Conservation (phyloP, 2,329 filamentous ascomycete genomes). For the Microcyclospora tardicrescens region DNA sequence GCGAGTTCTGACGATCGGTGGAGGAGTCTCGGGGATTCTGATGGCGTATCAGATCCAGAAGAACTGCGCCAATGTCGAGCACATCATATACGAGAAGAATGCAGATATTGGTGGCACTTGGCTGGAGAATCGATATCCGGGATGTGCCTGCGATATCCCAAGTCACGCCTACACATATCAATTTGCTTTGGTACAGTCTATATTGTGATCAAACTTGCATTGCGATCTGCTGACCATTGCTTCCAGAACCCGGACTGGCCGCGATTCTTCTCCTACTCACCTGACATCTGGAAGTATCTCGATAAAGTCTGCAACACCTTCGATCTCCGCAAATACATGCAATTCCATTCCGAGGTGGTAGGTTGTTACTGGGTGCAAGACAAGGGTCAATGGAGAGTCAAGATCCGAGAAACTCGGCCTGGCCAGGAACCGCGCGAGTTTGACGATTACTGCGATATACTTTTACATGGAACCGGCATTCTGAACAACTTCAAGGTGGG, state of each 20-base stretch:
- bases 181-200: conserved; percentile 25
- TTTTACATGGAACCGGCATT: conserved; percentile 33
- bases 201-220: no score
- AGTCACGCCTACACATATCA: conserved; percentile 33
- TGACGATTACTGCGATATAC: conserved; percentile 31
- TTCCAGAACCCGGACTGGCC: conserved; percentile 33
- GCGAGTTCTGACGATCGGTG: conserved; percentile 36
- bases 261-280: conserved; percentile 30
- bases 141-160: conserved; percentile 34
- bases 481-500: conserved; percentile 15
- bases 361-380: conserved; percentile 38
- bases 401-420: conserved; percentile 28
- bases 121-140: conserved; percentile 19
- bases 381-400: conserved; percentile 37
- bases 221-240: no score
- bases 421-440: conserved; percentile 26
- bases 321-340: conserved; percentile 40
- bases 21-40: conserved; percentile 35
- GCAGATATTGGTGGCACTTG: conserved; percentile 33
- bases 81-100: conserved; percentile 38
- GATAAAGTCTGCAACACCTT: conserved; percentile 37
- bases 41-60: conserved; percentile 38
- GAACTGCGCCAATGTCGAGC: conserved; percentile 31
- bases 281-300: conserved; percentile 38
- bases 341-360: conserved; percentile 36